Evolutionary conservation across 768 basidiomycete genomes (phyloP), one percentile per base, ranked within the genome.

Genomic region (Termitomyces sp.): DNA sequence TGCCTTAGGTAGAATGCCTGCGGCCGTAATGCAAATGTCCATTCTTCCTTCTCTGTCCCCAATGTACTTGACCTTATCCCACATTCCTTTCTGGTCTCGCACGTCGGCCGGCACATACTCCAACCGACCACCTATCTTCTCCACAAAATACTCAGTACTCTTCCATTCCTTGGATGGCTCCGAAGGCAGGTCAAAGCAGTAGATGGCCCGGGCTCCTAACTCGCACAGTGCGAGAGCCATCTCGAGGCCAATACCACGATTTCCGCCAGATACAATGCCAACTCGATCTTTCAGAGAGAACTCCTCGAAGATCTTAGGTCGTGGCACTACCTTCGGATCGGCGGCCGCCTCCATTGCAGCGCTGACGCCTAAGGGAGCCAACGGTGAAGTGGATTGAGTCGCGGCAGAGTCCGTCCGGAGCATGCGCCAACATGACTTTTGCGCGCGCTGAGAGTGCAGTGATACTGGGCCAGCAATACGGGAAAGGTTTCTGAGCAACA

Each of bases 191-290:
- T 88, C 87, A 6, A 87, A 70, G 64, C 86, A 87, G 68, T 89
- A 88, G 17, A 88, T 77, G 0, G 75, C 82, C 8, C 79, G 76
- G 3, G 85, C 85, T 31, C 89, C 89, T 21, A 82, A 83, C 71
- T 91, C 89, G 44, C 80, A 79, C 43, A 91, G 70, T 4, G 84
- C 33, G 15, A 50, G 48, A 37, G 48, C 48, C 48, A 50, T 50
- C 33, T 50, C 48, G 21, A 50, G 48, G 14, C 48, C 48, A 8
- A 50, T 21, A 17, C 48, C 48, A 37, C 48, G 14, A 37, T 50
- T 37, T 15, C 48, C 48, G 19, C 48, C 48, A 5, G 48, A 50
- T 21, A 50, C 48, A 12, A 50, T 50, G 2, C 48, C 48, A 23
- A 50, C 48, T 23, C 48, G 33, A 37, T 50, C 48, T 50, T 50